A percentile compares a stretch with the other conserved stretches of the same genome.
Conservation (phyloP, 345 rosid species). For the Excoecaria agallocha region DNA sequence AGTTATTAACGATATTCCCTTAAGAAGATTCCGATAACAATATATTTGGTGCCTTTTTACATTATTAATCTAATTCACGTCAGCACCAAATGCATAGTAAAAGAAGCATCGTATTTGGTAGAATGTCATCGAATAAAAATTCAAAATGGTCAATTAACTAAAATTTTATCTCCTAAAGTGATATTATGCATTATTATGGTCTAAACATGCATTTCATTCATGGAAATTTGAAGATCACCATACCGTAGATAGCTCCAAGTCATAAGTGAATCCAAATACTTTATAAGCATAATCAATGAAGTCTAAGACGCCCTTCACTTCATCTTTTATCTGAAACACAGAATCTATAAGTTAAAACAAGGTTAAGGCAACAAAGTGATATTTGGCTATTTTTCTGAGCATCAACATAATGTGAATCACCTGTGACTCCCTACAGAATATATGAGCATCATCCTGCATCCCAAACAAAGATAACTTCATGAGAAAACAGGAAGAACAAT, state of each 20-base stretch:
- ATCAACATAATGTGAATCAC: too few relatives aligned
- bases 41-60: neutral
- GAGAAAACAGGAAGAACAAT: neutral
- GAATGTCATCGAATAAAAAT: neutral
- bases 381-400: too few relatives aligned
- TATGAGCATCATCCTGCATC: slow-evolving; percentile 21
- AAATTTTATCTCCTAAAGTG: neutral
- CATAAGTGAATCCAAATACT: slow-evolving; percentile 85
- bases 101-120: neutral
- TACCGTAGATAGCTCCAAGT: slow-evolving; percentile 92
- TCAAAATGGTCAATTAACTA: neutral
- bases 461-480: slow-evolving; percentile 5
- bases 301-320: slow-evolving; percentile 75
- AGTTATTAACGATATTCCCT: neutral
- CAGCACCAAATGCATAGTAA: slow-evolving; percentile 8
- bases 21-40: neutral
- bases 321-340: slow-evolving; percentile 68
- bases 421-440: neutral
- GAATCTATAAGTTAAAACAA: slow-evolving; percentile 10
- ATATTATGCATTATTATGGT: neutral
- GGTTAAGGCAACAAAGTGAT: neutral
- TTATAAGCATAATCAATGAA: slow-evolving; percentile 70
- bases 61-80: neutral
- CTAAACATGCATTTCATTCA: neutral
- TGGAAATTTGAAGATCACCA: slow-evolving; percentile 8